Base-by-base conservation (phyloP, 306 rosid genomes). In the Quercus gilva region DNA sequence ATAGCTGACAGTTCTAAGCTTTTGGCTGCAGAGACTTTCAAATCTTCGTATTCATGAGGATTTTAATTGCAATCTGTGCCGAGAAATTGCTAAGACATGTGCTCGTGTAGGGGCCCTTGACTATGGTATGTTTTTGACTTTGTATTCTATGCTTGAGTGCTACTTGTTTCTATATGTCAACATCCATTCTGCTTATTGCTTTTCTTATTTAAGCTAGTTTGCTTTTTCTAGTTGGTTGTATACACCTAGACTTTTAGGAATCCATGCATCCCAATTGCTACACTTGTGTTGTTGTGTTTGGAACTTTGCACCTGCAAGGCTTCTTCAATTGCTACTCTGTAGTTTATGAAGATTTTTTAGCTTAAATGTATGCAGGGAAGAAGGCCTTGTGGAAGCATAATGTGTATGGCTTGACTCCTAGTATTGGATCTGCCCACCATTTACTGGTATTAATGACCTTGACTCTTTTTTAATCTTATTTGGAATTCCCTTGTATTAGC, bases 361-460 rank as follows among this genome's bases (percentile, higher is more conserved):
- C 37, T 84, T 63, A 35, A 81, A 71, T 73, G 37, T 51, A 56
- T 82, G 72, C 87, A 93, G 98, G 95, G 86, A 95, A 87, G 92
- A 91, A 83, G 89, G 83, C 94, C 84, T 77, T 95, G 89, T 88
- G 96, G 94, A 89, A 90, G 84, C 98, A 93, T 86, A 95, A 95
- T 58, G 84, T 89, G 20, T 89, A 90, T 78, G 99, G 99, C 59
- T 77, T 95, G 79, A 74, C 88, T 37, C 98, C 99, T 4, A 88
- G 80, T 78, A 65, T 91, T 49, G 92, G 86, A 77, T 91, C 99
- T 75, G 98, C 92, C 5, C 92, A 95, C 86, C 83, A 89, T 82
- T 81, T 92, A 78, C 90, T 95, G 98, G 99, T 95, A 87, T 78
- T 68, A 51, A 82, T n/a, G 21, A 55, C 76, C 74, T 74, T 72